Percentiles rank a stretch among this genome's conserved stretches.
Conservation (phyloP, 2,329 filamentous ascomycete genomes). For the Fusarium albosuccineum region DNA sequence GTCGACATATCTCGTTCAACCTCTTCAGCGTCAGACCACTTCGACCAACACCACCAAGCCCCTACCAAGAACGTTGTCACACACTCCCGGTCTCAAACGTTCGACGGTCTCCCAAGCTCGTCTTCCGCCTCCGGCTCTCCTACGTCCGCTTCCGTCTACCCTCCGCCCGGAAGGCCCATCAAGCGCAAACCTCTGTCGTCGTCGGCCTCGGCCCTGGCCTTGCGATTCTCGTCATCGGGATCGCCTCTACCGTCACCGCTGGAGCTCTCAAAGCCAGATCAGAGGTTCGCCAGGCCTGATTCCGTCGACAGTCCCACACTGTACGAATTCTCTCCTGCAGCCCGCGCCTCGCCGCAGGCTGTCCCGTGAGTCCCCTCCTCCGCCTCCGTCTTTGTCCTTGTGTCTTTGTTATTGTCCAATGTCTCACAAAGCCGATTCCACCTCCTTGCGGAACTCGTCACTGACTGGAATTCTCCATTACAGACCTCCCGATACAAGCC, state of each 20-base stretch:
- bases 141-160: slow-evolving; percentile 28
- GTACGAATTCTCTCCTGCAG: slow-evolving; percentile 66
- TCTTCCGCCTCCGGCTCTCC: slow-evolving; percentile 35
- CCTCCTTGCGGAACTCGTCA: slow-evolving; percentile 18
- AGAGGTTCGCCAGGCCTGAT: slow-evolving; percentile 66
- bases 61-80: slow-evolving; percentile 32
- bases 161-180: slow-evolving; percentile 55
- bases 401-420: slow-evolving; percentile 5
- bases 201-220: slow-evolving; percentile 51
- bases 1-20: slow-evolving; percentile 36
- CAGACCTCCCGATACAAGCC: slow-evolving; percentile 45
- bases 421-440: slow-evolving; percentile 18
- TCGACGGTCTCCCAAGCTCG: slow-evolving; percentile 39
- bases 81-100: slow-evolving; percentile 45
- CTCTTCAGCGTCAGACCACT: slow-evolving; percentile 37
- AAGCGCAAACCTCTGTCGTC: slow-evolving; percentile 72
- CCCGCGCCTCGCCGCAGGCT: slow-evolving; percentile 34
- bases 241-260: slow-evolving; percentile 49
- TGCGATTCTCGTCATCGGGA: slow-evolving; percentile 45
- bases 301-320: slow-evolving; percentile 72
- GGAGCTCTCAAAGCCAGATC: slow-evolving; percentile 63
- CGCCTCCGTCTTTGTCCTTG: slow-evolving; percentile 14
- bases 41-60: slow-evolving; percentile 28
- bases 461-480: slow-evolving; percentile 47
- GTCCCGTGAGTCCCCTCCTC: slow-evolving; percentile 45